phyloP scores from a whole-genome alignment of 2,329 filamentous ascomycete genomes.

The Hypomyces rosellus region DNA sequence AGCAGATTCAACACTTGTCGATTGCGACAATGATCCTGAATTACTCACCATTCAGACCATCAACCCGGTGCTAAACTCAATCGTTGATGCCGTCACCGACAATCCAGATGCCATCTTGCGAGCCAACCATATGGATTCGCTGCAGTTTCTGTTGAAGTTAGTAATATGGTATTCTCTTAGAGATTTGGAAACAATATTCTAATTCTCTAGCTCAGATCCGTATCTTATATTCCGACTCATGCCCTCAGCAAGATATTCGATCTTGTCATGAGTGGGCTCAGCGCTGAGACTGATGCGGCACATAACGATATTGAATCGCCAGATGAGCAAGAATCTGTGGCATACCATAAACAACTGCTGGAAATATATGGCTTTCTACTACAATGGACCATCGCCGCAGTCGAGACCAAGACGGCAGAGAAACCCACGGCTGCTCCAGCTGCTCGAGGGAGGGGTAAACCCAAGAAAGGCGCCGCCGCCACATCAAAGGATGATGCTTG shows the following conservation, averaged over 20 bases:
- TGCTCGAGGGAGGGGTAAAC: conserved; percentile 66
- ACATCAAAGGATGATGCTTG: conserved; percentile 70
- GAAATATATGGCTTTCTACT: conserved; percentile 92
- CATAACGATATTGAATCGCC: conserved; percentile 76
- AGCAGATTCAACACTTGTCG: conserved; percentile 73
- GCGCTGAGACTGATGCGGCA: conserved; percentile 77
- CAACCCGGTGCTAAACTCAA: conserved; percentile 81
- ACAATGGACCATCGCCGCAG: conserved; percentile 92
- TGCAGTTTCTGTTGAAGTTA: conserved; percentile 96
- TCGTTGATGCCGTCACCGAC: conserved; percentile 86
- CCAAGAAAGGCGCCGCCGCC: conserved; percentile 57
- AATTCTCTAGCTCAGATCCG: conserved; percentile 69
- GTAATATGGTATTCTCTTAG: conserved; percentile 44
- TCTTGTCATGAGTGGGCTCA: conserved; percentile 77
- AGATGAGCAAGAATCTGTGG: conserved; percentile 82
- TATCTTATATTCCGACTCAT: conserved; percentile 70
- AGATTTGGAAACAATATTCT: conserved; percentile 32
- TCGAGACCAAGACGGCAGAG: conserved; percentile 88
- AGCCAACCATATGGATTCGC: conserved; percentile 76
- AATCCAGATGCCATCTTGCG: conserved; percentile 83
- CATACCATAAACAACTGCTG: conserved; percentile 83
- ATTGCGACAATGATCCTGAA: conserved; percentile 90
- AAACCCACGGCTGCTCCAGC: conserved; percentile 66
- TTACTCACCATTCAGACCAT: conserved; percentile 70
- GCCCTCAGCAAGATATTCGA: conserved; percentile 90